Evolutionary conservation across 768 basidiomycete genomes (phyloP).

Genomic region (Lyophyllum semitale): DNA sequence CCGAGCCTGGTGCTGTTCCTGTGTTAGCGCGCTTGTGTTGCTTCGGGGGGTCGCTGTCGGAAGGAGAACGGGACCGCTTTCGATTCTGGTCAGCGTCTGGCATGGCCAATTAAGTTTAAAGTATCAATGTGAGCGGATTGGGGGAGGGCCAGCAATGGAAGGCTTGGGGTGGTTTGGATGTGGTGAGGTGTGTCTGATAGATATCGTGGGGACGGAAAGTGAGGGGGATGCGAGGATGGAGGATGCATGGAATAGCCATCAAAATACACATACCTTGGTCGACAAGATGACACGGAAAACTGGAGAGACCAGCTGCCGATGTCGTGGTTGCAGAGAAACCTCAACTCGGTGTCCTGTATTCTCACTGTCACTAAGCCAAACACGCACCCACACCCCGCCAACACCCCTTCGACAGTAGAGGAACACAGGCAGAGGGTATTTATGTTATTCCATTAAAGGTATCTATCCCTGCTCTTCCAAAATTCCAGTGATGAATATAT

Average conservation of each 20-base stretch:
- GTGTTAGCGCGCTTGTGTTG: constrained; percentile 84
- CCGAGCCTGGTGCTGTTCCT: constrained; percentile 61
- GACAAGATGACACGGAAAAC: background rate
- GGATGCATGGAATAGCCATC: constrained; percentile 31
- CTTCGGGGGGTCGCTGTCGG: constrained; percentile 79
- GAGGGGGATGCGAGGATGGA: constrained; percentile 64
- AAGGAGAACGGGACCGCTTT: constrained; percentile 86
- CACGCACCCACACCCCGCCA: background rate
- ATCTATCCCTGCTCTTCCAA: background rate
- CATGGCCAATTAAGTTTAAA: constrained; percentile 68
- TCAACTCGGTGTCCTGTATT: background rate
- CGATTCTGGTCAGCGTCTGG: constrained; percentile 84
- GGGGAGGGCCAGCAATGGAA: constrained; percentile 42
- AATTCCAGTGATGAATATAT: constrained; percentile 14
- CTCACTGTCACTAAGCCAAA: constrained; percentile 9
- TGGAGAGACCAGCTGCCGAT: background rate
- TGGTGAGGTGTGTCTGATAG: constrained; percentile 48
- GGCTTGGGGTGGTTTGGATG: constrained; percentile 45
- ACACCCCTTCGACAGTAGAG: too few species aligned
- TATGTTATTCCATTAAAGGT: background rate
- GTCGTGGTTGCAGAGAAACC: background rate
- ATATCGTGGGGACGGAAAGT: constrained; percentile 52
- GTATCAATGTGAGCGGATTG: constrained; percentile 33
- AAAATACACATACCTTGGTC: constrained; percentile 26
- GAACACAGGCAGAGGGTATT: too few species aligned